Evolutionary conservation across 768 basidiomycete genomes (phyloP).

Genomic region (Podaxis mareebaensis): DNA sequence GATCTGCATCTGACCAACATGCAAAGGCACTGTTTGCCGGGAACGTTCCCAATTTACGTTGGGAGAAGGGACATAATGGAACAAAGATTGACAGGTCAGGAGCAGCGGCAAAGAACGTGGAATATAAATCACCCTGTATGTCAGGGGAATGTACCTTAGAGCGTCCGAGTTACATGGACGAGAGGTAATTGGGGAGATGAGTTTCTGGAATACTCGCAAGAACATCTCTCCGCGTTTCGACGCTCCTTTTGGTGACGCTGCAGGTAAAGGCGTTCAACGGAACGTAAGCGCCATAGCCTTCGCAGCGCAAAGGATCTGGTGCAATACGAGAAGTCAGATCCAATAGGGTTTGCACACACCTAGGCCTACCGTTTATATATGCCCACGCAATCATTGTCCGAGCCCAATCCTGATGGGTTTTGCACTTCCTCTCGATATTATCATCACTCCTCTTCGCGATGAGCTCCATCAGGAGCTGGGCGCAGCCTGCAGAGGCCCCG

Average conservation of each 20-base stretch:
- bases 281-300: background rate
- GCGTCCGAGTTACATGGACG: slow-evolving; percentile 8
- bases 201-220: background rate
- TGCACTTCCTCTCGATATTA: slow-evolving; percentile 17
- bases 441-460: slow-evolving; percentile 29
- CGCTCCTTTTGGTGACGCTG: background rate
- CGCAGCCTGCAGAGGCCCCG: slow-evolving; percentile 44
- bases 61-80: background rate
- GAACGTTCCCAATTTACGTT: background rate
- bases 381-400: background rate
- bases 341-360: background rate
- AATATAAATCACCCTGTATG: background rate
- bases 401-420: slow-evolving; percentile 1
- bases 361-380: slow-evolving; percentile 2
- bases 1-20: too few relatives aligned
- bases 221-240: background rate
- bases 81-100: background rate
- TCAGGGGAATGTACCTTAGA: background rate
- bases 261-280: background rate
- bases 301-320: background rate
- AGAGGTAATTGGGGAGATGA: background rate
- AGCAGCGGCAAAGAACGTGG: background rate
- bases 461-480: slow-evolving; percentile 47
- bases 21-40: too few relatives aligned
- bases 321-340: slow-evolving; percentile 3